Evolutionary conservation across 2,329 filamentous ascomycete genomes (phyloP), one percentile per base, ranked within the genome.

Genomic region (Escovopsis weberi): DNA sequence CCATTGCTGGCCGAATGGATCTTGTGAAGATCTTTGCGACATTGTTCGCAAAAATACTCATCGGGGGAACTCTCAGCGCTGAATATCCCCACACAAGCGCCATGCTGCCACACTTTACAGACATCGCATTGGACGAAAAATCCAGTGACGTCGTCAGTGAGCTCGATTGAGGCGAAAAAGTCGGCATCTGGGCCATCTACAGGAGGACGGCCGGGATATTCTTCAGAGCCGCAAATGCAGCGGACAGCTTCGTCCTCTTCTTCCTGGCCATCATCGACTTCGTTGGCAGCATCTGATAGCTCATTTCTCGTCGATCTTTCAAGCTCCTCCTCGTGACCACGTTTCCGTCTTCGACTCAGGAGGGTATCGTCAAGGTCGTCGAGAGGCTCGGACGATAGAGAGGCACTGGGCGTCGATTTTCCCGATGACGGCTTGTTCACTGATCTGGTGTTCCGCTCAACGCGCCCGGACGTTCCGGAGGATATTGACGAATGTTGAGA

Each of bases 101-200:
- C 91, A 60, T 98, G 91, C 61, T 98, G 91, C 91, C 89, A 98
- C 49, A 96, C 91, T 60, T 94, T 93, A 70, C 91, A 98, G 50
- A 85, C 72, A 64, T 96, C 91, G 73, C 91, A 98, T 68, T 96
- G 89, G 51, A 98, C 88, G 64, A 95, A 98, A 63, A 96, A 82
- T 41, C 88, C 89, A 37, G 89, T 91, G 51, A 89, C 74, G 50
- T 96, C 89, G 55, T 94, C 87, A 30, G 80, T 77, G 48, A 85
- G 70, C 49, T 79, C 66, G 65, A 78, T 65, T 60, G 70, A 61
- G 61, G 72, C 63, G 65, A 78, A 65, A 59, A 72, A 63, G 53
- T 78, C 69, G 48, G 69, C 60, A 54, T 77, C 69, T 55, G 69
- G 69, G 45, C 74, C 70, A 50, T 80, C 73, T 53, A 75, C 72